Evolutionary conservation across 495 filamentous ascomycete genomes (phyloP).

Genomic region (Penicillium maclennaniae): DNA sequence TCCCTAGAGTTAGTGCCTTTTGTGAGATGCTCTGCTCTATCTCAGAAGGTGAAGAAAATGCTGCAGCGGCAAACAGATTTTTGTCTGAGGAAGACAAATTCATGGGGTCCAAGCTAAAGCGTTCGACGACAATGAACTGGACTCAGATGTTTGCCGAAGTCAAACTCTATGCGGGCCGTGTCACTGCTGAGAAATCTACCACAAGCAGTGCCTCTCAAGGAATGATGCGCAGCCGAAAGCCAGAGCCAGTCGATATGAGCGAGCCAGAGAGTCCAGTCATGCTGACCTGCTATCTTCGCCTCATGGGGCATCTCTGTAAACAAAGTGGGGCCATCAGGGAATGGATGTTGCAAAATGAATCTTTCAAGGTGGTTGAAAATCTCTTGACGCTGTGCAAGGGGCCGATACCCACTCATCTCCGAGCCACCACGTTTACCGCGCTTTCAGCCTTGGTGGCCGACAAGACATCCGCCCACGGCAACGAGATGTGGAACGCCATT

Average conservation of each 20-base stretch:
- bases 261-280: slow-evolving; percentile 87
- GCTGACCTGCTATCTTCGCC: slow-evolving; percentile 85
- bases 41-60: slow-evolving; percentile 73
- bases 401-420: slow-evolving; percentile 64
- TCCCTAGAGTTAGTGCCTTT: slow-evolving; percentile 88
- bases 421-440: slow-evolving; percentile 69
- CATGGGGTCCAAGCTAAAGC: slow-evolving; percentile 67
- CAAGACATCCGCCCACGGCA: slow-evolving; percentile 56
- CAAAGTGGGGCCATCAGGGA: slow-evolving; percentile 63
- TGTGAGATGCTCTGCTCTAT: slow-evolving; percentile 91
- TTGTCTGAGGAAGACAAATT: slow-evolving; percentile 79
- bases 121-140: slow-evolving; percentile 82
- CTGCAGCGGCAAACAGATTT: slow-evolving; percentile 78
- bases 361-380: slow-evolving; percentile 58
- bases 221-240: slow-evolving; percentile 56
- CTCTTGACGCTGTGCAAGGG: slow-evolving; percentile 68
- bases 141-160: slow-evolving; percentile 87
- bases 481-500: slow-evolving; percentile 64
- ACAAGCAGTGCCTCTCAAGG: slow-evolving; percentile 43
- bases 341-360: slow-evolving; percentile 63
- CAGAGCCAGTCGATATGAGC: slow-evolving; percentile 62
- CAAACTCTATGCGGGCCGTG: slow-evolving; percentile 64
- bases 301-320: slow-evolving; percentile 73
- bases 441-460: slow-evolving; percentile 64
- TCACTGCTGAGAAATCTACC: slow-evolving; percentile 57